Conservation (phyloP, 108 stramenopile genomes). For the Chaetoceros tenuissimus region DNA sequence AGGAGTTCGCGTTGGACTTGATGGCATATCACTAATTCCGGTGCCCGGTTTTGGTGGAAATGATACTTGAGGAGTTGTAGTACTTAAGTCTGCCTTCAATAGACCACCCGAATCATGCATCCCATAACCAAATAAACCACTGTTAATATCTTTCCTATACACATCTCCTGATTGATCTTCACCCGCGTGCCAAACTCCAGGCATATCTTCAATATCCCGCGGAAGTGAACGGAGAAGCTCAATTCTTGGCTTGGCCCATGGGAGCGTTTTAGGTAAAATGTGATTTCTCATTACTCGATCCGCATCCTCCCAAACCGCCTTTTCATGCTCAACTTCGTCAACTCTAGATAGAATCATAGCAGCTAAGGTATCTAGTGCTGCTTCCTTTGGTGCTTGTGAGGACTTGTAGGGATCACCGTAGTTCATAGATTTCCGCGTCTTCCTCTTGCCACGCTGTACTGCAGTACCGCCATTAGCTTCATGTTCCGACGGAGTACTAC, state of each 20-base stretch:
- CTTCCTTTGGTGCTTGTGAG: too few relatives aligned
- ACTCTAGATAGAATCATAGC: background rate
- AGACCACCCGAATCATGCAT: background rate
- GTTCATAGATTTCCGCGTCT: too few relatives aligned
- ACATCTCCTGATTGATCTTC: background rate
- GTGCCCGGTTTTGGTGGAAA: too few relatives aligned
- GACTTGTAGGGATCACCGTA: too few relatives aligned
- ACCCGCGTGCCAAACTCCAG: background rate
- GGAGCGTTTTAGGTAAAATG: background rate
- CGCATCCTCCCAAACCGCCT: background rate
- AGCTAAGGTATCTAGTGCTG: background rate
- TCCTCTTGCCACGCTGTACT: too few relatives aligned
- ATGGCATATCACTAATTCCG: too few relatives aligned
- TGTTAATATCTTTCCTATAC: background rate
- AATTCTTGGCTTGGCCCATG: background rate
- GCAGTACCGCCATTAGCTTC: too few relatives aligned
- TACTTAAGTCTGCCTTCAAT: background rate
- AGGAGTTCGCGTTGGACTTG: too few relatives aligned
- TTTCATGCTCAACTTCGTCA: background rate
- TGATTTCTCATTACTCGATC: background rate
- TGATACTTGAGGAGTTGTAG: too few relatives aligned
- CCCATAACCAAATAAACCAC: background rate
- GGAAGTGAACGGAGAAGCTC: background rate
- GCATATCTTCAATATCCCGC: background rate
- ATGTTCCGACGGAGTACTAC: too few relatives aligned